phyloP scores from a whole-genome alignment of 306 rosid genomes.

The Oxytropis ochrocephala region DNA sequence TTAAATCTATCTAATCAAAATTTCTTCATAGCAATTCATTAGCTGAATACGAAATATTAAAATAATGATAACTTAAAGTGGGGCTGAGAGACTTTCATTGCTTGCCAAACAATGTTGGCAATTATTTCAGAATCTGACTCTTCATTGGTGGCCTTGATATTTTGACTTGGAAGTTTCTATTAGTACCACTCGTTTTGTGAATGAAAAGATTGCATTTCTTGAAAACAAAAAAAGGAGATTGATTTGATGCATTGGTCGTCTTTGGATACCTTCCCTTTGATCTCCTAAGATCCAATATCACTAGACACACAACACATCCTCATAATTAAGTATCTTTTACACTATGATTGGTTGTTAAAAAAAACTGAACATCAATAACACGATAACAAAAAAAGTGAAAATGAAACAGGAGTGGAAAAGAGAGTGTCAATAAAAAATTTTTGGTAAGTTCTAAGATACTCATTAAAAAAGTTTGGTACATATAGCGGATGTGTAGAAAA shows the following conservation, averaged over 20 bases:
- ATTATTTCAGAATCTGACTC: background rate
- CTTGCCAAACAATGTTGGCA: constrained; percentile 7
- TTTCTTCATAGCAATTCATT: background rate
- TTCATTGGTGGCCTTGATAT: background rate
- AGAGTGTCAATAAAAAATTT: no score
- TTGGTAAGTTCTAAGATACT: no score
- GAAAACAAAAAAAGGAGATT: background rate
- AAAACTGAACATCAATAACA: no score
- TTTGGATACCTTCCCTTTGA: background rate
- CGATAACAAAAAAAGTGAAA: no score
- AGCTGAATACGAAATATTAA: background rate
- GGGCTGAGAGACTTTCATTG: background rate
- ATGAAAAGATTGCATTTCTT: background rate
- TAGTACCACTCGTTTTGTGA: background rate
- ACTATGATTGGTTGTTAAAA: no score
- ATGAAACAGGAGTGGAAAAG: no score
- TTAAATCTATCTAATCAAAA: background rate
- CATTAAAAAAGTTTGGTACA: no score
- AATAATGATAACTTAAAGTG: background rate
- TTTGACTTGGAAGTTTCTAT: constrained; percentile 4
- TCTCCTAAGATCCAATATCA: background rate
- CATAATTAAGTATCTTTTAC: no score
- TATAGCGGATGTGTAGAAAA: no score
- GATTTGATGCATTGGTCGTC: constrained; percentile 8
- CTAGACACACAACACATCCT: background rate